Percentiles rank a stretch among this genome's conserved stretches.
Evolutionary conservation across 305 asterid species (phyloP).

Genomic region (Solanum hybrid): DNA sequence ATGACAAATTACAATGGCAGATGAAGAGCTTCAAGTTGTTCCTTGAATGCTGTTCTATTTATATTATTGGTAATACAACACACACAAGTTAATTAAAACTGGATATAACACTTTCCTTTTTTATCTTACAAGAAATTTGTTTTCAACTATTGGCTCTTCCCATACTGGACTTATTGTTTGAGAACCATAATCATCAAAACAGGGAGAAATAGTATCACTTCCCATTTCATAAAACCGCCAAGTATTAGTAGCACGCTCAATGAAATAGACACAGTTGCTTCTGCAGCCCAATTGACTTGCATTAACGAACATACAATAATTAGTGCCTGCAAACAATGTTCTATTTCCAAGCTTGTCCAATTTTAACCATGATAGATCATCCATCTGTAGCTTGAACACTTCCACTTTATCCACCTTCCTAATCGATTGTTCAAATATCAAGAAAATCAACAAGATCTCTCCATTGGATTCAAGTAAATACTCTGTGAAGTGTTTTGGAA

Average conservation of each 20-base stretch:
- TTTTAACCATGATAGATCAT: background rate
- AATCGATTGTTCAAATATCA: too few species aligned
- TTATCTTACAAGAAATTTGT: background rate
- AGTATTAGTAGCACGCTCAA: background rate
- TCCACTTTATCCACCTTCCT: background rate
- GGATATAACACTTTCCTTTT: background rate
- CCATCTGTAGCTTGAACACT: background rate
- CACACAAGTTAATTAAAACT: background rate
- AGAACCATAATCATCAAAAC: background rate
- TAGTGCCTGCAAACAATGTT: background rate
- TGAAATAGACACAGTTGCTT: conserved; percentile 27
- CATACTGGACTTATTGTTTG: background rate
- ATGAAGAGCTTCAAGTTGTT: background rate
- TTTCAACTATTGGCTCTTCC: background rate
- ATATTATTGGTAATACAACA: background rate
- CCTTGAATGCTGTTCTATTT: background rate
- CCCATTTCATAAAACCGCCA: background rate
- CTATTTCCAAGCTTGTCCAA: background rate
- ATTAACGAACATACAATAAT: conserved; percentile 2
- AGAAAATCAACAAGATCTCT: background rate
- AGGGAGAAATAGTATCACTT: conserved; percentile 8
- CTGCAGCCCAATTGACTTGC: conserved; percentile 29
- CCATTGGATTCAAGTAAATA: background rate
- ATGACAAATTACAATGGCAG: background rate
- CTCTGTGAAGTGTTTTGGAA: background rate